Base-by-base conservation (phyloP, 1,284 basidiomycete genomes). In the Paramarasmius palmivorus region DNA sequence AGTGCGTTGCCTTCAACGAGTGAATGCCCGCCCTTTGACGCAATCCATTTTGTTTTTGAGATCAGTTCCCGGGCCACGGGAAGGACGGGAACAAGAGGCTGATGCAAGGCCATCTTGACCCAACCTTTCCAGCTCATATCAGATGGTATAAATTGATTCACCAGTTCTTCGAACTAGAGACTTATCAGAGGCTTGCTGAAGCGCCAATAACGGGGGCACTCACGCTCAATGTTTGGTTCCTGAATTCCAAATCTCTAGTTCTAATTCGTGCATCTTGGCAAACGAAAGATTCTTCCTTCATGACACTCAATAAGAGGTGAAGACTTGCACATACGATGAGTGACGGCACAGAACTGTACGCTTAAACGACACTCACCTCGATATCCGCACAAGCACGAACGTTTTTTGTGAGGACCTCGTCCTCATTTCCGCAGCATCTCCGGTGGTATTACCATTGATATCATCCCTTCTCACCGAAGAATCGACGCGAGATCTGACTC, bases 191-290 rank as follows among this genome's bases (percentile, higher is more conserved):
- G 39, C 56, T 56, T 44, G 49, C 23, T 45, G 48, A 37, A 26
- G 49, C 51, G 22, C 20, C 57, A 35, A 50, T 40, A 2, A 54
- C 41, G 48, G 49, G 48, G 29, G 15, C 19, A 67, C 88, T 61
- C 68, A 91, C 89, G 69, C 89, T 92, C 83, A 86, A 93, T 0
- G 93, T 94, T 68, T 92, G 87, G 67, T 95, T 93, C 59, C 84
- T 82, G 69, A 93, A 95, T 63, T 90, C 86, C 46, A 97, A 70
- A 53, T 85, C 82, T 50, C 86, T 77, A 8, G 88, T 90, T 55
- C 79, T 80, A 63, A 90, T 89, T 25, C 80, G 81, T 15, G 87
- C 88, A 58, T 90, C 86, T 34, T 81, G 82, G 57, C 83, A 89
- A 55, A 87, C 82, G 60, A 90, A 88, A 0, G 86, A 88, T 38